Conservation (phyloP, 352 stramenopile species). For the Phytophthora hibernalis region DNA sequence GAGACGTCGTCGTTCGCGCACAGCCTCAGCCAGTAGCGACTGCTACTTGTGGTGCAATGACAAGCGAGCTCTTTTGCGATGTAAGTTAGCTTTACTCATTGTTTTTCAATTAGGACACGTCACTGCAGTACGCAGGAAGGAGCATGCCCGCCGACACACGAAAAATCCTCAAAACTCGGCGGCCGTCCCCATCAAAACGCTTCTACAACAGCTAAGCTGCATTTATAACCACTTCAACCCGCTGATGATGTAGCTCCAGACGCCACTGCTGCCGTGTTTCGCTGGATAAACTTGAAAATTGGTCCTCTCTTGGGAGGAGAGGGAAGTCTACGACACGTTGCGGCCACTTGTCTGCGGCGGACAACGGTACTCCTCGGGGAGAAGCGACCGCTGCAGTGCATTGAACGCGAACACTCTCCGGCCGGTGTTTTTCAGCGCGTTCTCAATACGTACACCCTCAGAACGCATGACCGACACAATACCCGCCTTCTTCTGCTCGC, state of each 20-base stretch:
- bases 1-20: constrained; percentile 82
- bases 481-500: constrained; percentile 72
- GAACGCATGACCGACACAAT: constrained; percentile 88
- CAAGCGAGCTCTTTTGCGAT: constrained; percentile 6
- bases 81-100: constrained; percentile 43
- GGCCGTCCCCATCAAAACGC: constrained; percentile 17
- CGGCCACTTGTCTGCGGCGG: constrained; percentile 77
- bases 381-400: constrained; percentile 78
- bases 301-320: constrained; percentile 22
- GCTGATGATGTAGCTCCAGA: constrained; percentile 2
- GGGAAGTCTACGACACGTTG: constrained; percentile 71
- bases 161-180: constrained; percentile 38
- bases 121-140: constrained; percentile 33
- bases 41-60: not conserved
- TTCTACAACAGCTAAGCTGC: constrained; percentile 29
- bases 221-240: constrained; percentile 36
- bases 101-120: constrained; percentile 45
- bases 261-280: constrained; percentile 5
- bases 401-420: constrained; percentile 89
- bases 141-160: constrained; percentile 20
- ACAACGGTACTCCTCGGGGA: constrained; percentile 87
- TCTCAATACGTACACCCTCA: constrained; percentile 87
- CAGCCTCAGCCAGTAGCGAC: constrained; percentile 42
- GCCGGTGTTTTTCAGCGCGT: constrained; percentile 86
- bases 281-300: constrained; percentile 25